phyloP scores from a whole-genome alignment of 345 rosid species.

The Gossypium arboreum region DNA sequence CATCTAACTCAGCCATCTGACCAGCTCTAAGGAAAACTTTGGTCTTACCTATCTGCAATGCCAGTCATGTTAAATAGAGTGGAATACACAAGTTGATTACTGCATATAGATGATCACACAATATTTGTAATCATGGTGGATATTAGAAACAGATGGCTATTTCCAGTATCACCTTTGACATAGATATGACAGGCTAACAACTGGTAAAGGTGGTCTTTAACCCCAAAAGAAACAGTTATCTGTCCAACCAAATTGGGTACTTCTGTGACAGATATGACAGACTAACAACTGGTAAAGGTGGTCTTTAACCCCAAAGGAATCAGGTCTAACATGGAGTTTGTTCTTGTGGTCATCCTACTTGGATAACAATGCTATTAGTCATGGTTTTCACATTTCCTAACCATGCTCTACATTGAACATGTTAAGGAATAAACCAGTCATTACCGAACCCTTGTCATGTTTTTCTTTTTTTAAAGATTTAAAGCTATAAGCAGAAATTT shows the following conservation, averaged over 20 bases:
- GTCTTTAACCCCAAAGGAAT: neutral
- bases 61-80: slow-evolving; percentile 20
- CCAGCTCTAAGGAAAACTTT: slow-evolving; percentile 98
- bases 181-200: neutral
- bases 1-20: slow-evolving; percentile 99
- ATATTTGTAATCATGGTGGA: neutral
- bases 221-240: neutral
- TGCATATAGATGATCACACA: slow-evolving; percentile 3
- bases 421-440: neutral
- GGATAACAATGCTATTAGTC: neutral
- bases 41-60: slow-evolving; percentile 80
- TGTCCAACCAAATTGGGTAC: neutral
- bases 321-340: neutral
- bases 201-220: neutral
- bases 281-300: neutral
- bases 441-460: neutral
- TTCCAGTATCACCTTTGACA: neutral
- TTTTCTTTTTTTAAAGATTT: neutral
- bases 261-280: neutral
- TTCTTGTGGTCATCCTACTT: neutral
- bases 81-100: slow-evolving; percentile 7
- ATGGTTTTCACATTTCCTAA: neutral
- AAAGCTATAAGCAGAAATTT: neutral
- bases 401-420: neutral
- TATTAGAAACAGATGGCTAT: neutral